Conservation (phyloP, 805 yeast species). For the Schizosaccharomyces osmophilus region DNA sequence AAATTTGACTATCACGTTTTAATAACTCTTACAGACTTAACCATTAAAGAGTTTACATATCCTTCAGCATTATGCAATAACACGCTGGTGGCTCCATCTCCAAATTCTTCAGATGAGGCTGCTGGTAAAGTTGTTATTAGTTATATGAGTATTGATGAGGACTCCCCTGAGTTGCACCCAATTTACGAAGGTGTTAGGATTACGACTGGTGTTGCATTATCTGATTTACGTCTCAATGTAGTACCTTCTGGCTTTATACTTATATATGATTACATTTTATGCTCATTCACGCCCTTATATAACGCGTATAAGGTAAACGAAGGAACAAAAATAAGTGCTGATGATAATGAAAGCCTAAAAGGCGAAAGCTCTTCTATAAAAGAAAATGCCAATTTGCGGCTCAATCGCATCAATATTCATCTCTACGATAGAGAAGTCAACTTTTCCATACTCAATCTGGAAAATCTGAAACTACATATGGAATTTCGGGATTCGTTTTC, state of each 20-base stretch:
- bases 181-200: conserved; percentile 32
- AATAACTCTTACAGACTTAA: not conserved
- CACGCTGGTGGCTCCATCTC: not conserved
- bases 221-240: conserved; percentile 39
- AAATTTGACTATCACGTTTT: not conserved
- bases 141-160: conserved; percentile 8
- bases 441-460: not conserved
- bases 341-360: not conserved
- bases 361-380: not conserved
- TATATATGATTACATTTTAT: not conserved
- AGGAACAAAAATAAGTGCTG: not conserved
- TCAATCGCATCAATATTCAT: not conserved
- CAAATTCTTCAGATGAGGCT: not conserved
- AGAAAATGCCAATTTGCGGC: not conserved
- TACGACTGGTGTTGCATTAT: conserved; percentile 42
- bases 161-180: conserved; percentile 9
- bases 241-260: not conserved
- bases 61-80: not conserved
- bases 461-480: not conserved
- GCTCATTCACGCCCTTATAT: not conserved
- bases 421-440: not conserved
- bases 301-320: not conserved
- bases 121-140: conserved; percentile 6
- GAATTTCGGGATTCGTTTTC: not conserved
- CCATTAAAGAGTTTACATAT: not conserved